Conservation (phyloP, 768 basidiomycete species). For the Coprinopsis strossmayeri region DNA sequence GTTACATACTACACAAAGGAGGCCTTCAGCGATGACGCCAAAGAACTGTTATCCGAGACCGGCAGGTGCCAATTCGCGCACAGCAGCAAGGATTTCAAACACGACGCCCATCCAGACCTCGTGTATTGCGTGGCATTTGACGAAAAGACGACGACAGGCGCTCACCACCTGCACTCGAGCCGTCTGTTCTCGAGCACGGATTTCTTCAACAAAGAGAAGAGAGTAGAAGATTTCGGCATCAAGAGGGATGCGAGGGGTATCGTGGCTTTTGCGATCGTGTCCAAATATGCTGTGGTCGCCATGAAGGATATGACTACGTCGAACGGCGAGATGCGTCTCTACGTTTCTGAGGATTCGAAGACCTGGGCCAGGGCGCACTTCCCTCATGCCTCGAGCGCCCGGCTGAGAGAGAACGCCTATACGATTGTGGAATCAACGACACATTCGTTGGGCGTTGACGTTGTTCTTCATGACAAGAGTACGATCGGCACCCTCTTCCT, state of each 20-base stretch:
- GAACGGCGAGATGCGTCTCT: conserved; percentile 73
- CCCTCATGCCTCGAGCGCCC: conserved; percentile 79
- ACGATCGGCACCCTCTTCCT: conserved; percentile 89
- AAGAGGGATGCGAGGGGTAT: conserved; percentile 83
- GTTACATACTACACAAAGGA: conserved; percentile 90
- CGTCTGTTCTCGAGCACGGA: conserved; percentile 81
- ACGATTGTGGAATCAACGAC: conserved; percentile 93
- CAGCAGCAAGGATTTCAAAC: conserved; percentile 76
- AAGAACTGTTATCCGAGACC: conserved; percentile 60
- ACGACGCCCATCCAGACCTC: conserved; percentile 64
- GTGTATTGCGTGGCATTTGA: conserved; percentile 92
- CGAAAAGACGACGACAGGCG: conserved; percentile 38
- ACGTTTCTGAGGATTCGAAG: conserved; percentile 78
- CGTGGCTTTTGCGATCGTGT: conserved; percentile 88
- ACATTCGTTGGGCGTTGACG: conserved; percentile 92
- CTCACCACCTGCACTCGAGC: conserved; percentile 48
- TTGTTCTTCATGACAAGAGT: conserved; percentile 63
- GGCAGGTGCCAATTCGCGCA: conserved; percentile 86
- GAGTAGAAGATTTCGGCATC: conserved; percentile 82
- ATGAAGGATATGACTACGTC: conserved; percentile 59
- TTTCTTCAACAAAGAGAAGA: conserved; percentile 63
- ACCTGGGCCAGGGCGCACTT: conserved; percentile 88
- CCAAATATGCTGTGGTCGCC: conserved; percentile 89
- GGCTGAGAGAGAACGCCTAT: conserved; percentile 86
- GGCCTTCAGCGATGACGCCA: conserved; percentile 58